These are phyloP conservation scores for Gaertneriomyces semiglobifer DNA, from an alignment of 192 early-diverging fungal species.

Conservation along the genomic window DNA sequence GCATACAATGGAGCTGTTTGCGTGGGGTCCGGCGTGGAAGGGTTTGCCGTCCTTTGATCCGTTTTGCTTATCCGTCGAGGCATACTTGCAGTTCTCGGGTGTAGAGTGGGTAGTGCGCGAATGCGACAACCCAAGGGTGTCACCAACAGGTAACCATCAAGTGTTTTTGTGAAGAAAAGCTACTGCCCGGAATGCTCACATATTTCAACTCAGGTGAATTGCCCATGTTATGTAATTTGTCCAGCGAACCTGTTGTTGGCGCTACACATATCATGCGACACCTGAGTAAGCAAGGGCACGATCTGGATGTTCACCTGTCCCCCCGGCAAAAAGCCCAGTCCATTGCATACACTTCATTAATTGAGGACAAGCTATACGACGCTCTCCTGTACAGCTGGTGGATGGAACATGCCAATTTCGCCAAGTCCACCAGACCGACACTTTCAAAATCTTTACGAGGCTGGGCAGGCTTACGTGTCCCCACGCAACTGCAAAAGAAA, in stretches of 20 bases:
- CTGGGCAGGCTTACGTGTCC: slow-evolving; percentile 63
- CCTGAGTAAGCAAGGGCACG: slow-evolving; percentile 42
- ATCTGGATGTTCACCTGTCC: slow-evolving; percentile 42
- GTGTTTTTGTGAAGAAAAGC: not conserved
- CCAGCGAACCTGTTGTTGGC: slow-evolving; percentile 38
- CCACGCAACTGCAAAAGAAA: slow-evolving; percentile 68
- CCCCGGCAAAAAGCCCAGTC: slow-evolving; percentile 42
- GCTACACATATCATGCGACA: slow-evolving; percentile 31
- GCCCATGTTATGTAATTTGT: slow-evolving; percentile 63
- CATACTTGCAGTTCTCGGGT: slow-evolving; percentile 56
- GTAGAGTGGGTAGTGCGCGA: slow-evolving; percentile 57
- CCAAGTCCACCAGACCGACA: slow-evolving; percentile 66
- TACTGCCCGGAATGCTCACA: slow-evolving; percentile 48
- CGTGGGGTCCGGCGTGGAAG: slow-evolving; percentile 64
- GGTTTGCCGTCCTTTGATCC: slow-evolving; percentile 67
- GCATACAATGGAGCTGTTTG: slow-evolving; percentile 56
- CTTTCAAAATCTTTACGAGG: slow-evolving; percentile 69
- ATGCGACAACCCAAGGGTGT: slow-evolving; percentile 58
- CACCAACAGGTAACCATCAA: slow-evolving; percentile 58
- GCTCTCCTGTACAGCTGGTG: slow-evolving; percentile 80
- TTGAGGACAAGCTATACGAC: slow-evolving; percentile 77
- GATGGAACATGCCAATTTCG: slow-evolving; percentile 77
- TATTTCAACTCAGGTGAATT: slow-evolving; percentile 56
- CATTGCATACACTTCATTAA: slow-evolving; percentile 61
- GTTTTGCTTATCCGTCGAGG: slow-evolving; percentile 56